Evolutionary conservation across 2,329 filamentous ascomycete genomes (phyloP), one percentile per base, ranked within the genome.

Genomic region (Rosellinia necatrix): DNA sequence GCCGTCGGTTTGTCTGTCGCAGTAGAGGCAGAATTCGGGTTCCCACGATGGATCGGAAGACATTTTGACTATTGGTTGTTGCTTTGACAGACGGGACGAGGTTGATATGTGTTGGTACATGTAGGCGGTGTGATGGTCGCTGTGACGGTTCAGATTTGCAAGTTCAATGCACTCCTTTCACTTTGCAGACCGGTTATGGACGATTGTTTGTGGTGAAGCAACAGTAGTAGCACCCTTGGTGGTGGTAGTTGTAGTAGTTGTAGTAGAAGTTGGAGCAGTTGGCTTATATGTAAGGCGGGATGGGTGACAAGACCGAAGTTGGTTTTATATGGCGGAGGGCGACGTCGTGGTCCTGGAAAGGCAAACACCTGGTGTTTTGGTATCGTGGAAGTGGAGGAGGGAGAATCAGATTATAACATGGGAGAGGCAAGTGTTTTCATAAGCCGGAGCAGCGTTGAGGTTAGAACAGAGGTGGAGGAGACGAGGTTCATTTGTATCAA

Each of bases 1-100:
- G 53, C 86, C 86, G 63, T 90, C 84, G 58, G 89, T 92, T 76
- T 96, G 90, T 77, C 89, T 88, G 78, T 97, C 92, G 80, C 92
- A 97, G 78, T 89, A 87, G 67, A 97, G 86, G 81, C 92, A 97
- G 83, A 91, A 96, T 75, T 96, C 88, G 74, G 89, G 90, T 68
- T 90, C 90, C 91, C 92, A 96, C 70, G 68, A 68, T 34, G 79
- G 75, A 65, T 84, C 81, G 70, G 78, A 76, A 72, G 81, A 78
- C 79, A 83, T 84, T 64, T 71, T 76, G 70, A 59, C 54, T 21
- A 61, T 25, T 47, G 41, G 15, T 38, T 29, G 30, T 44, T 56
- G 44, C 54, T 54, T 43, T 38, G 38, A 17, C 58, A 51, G 41
- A 29, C 12, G 21, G 17, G 37, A 24, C 24, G 53, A 27, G 50